Base-by-base conservation (phyloP, 2,329 filamentous ascomycete genomes). In the Grosmannia clavigera region DNA sequence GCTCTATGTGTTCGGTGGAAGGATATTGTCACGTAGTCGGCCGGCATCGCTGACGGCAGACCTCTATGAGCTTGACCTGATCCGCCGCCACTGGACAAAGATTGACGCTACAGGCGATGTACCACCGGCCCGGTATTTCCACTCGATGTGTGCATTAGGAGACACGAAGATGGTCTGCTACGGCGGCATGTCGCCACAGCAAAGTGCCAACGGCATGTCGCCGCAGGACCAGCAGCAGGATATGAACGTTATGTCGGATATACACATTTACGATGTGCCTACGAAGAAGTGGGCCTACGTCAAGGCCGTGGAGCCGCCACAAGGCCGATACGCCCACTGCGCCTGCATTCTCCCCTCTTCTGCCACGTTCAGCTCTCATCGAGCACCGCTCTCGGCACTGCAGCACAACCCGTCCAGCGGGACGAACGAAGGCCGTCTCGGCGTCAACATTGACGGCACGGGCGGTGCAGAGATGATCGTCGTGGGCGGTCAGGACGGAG, bases 81-180 rank as follows among this genome's bases (percentile, higher is more conserved):
- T 96, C 64, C 82, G 86, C 59, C 83, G 94, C 61, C 91, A 97
- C 73, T 99, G 94, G 94, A 90, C 86, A 14, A 96, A 92, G 70
- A 72, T 97, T 29, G 89, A 95, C 58, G 85, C 89, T 0, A 81
- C 78, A 33, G 94, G 94, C 53, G 91, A 97, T 67, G 77, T 95
- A 46, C 94, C 94, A 1, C 88, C 91, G 2, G 90, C 94, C 10
- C 83, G 94, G 63, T 99, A 99, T 71, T 99, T 99, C 66, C 94
- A 99, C 76, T 97, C 91, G 64, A 88, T 97, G 71, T 99, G 94
- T 71, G 82, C 90, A 1, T 76, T 99, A 2, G 94, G 94, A 27
- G 94, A 97, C 70, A 92, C 90, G 3, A 99, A 97, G 72, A 80
- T 99, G 71, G 92, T 99, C 3, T 97, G 92, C 73, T 99, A 97